phyloP scores from a whole-genome alignment of 768 basidiomycete species.

The Cystofilobasidium capitatum region DNA sequence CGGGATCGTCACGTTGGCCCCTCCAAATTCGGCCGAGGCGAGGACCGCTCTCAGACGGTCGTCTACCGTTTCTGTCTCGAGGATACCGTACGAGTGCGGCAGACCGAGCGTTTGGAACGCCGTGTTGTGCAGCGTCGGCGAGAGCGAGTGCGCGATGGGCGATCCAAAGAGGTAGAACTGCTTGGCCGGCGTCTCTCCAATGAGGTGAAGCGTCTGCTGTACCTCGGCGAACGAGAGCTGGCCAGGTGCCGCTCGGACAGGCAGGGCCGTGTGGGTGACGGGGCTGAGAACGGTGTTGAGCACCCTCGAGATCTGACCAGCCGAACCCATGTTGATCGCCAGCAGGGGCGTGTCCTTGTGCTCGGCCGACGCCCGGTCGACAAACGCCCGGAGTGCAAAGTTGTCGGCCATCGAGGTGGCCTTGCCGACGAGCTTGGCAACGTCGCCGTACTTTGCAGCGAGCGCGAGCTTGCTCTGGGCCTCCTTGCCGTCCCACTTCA shows the following conservation, averaged over 20 bases:
- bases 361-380: slow-evolving; percentile 42
- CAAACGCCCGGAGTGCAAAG: slow-evolving; percentile 65
- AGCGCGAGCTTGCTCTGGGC: slow-evolving; percentile 61
- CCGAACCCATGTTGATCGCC: slow-evolving; percentile 84
- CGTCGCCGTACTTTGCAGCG: slow-evolving; percentile 64
- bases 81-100: slow-evolving; percentile 68
- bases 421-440: slow-evolving; percentile 85
- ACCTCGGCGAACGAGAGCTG: slow-evolving; percentile 83
- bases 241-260: slow-evolving; percentile 79
- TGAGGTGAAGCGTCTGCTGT: slow-evolving; percentile 64
- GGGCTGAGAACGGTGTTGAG: slow-evolving; percentile 79
- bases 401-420: slow-evolving; percentile 68
- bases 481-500: slow-evolving; percentile 65
- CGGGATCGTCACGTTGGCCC: slow-evolving; percentile 93
- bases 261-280: slow-evolving; percentile 79
- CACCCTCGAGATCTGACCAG: slow-evolving; percentile 80
- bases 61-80: slow-evolving; percentile 61
- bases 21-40: slow-evolving; percentile 66
- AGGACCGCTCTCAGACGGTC: slow-evolving; percentile 58
- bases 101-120: slow-evolving; percentile 70
- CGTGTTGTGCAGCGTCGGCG: slow-evolving; percentile 86
- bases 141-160: slow-evolving; percentile 81
- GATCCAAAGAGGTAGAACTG: slow-evolving; percentile 79
- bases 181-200: slow-evolving; percentile 65
- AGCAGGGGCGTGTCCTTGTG: slow-evolving; percentile 66